Base-by-base conservation (phyloP, 140 eudicot species). In the Bidens hawaiensis region DNA sequence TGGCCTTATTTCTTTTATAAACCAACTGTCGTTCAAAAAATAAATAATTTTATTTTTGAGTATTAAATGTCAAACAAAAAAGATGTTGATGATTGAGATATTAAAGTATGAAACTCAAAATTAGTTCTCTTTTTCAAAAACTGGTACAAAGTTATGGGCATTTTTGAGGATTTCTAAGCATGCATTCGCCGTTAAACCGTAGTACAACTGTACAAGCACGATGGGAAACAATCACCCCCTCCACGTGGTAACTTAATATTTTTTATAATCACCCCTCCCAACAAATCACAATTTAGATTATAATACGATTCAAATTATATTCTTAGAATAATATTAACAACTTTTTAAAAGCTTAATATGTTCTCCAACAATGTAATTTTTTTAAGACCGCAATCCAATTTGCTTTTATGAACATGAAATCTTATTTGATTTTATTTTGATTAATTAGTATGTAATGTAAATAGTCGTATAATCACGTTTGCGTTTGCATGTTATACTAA, bases 111-210 rank as follows among this genome's bases (percentile, higher is more conserved):
- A 68, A 65, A 55, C 22, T 42, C 23, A 43, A 68, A 67, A 54
- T 11, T 22, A 22, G 64, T 55, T 25, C 36, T 60, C 43, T 3
- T 70, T 60, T 61, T 71, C 56, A 42, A 50, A 52, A 62, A 51
- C 11, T 60, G 40, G 24, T 42, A 51, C 76, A 38, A 72, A 42
- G 65, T 62, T 12, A 41, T 72, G 71, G 77, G 65, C 60, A 63
- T 42, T 63, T 41, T 31, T 26, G 49, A 30, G 48, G 10, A 41
- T 25, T 49, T 42, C 63, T 16, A 72, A 52, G 57, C 58, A 50
- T 18, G 49, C 64, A 71, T 51, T 62, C 27, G 11, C 27, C 64
- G 52, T 31, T 53, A 15, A 52, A 52, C 51, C 56, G 70, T 71
- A 62, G 64, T 55, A 62, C 26, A n/a, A n/a, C n/a, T n/a, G 50